Evolutionary conservation across 2,329 filamentous ascomycete genomes (phyloP), one percentile per base, ranked within the genome.

Genomic region (Ceratocystis albifundus): DNA sequence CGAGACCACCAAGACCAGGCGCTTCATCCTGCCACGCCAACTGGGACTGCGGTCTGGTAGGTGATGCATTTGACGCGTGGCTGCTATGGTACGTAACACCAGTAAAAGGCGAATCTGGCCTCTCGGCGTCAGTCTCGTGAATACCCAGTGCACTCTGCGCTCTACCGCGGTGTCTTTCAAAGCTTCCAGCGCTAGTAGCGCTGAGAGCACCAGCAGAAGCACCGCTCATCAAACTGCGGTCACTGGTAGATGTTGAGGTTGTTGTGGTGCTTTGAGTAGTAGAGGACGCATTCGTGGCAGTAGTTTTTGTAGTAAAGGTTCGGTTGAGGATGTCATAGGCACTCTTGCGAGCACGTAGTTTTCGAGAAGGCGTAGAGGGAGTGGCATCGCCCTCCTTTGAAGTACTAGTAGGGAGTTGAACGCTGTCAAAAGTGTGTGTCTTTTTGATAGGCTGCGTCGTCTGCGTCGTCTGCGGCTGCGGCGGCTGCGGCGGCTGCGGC

Each of bases 121-220:
- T 79, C 53, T 82, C 82, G 25, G 74, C 68, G 20, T 83, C 83
- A 71, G 77, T 76, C 17, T 84, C 84, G 28, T 82, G 80, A 66
- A 82, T 80, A 50, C 84, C 86, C 70, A 89, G 75, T 2, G 85
- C 84, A 72, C 87, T 90, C 69, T 84, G 83, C 17, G 87, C 80
- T 69, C 86, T 73, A 70, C 75, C 72, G 72, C 87, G 88, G 72
- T 89, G 88, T 69, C 92, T 85, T 36, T 91, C 92, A 70, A 95
- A 84, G 76, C 93, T 97, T 65, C 92, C 94, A 17, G 94, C 94
- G 76, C 94, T 97, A 17, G 94, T 97, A 63, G 91, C 89, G 74
- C 93, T 97, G 75, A 96, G 90, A 12, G 84, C 93, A 63, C 92
- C 87, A 0, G 94, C 94, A 65, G 94, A 97, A 64, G 84, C 82